Evolutionary conservation across 1,284 basidiomycete species (phyloP), one percentile per base, ranked within the genome.

Genomic region (Irpex rosettiformis): DNA sequence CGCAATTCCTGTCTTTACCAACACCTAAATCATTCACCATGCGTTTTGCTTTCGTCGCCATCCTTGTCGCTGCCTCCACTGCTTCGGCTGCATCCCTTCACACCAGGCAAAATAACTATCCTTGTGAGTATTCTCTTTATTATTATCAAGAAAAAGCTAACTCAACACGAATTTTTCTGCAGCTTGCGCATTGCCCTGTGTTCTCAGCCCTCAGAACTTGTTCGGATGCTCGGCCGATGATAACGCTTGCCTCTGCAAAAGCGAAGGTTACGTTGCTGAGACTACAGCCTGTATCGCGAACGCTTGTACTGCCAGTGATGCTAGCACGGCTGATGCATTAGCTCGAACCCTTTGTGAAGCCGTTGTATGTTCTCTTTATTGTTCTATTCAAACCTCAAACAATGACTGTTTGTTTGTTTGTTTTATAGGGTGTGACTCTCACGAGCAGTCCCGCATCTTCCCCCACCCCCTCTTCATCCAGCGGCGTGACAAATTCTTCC

Each of bases 131-230:
- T 45, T 49, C 22, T 22, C 13, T 8, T 45, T n/a, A 22, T 25
- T 33, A 42, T 18, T 43, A 54, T 24, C 54, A 1, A 25, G 49
- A 52, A 10, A 18, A 43, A 16, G 40, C 16, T 24, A 13, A 30
- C 11, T 49, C 21, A 8, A 16, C 21, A 22, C 16, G 45, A n/a
- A 49, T n/a, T 30, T 45, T n/a, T 22, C 37, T 33, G 21, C 65
- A 86, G 85, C 21, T 56, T 88, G 85, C 65, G 77, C 82, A 3
- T 27, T 54, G 5, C 2, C 69, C n/a, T 87, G 85, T 69, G 64
- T 83, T 8, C 54, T 67, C 6, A 69, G 61, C 59, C 77, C 80
- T 27, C 62, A 77, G 62, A 65, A 47, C 47, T 22, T 70, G 30
- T 79, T 73, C 53, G 65, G 62, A 57, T 87, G 85, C 71, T 22